Evolutionary conservation across 257 asterid genomes (phyloP).

Genomic region (Penstemon barbatus): DNA sequence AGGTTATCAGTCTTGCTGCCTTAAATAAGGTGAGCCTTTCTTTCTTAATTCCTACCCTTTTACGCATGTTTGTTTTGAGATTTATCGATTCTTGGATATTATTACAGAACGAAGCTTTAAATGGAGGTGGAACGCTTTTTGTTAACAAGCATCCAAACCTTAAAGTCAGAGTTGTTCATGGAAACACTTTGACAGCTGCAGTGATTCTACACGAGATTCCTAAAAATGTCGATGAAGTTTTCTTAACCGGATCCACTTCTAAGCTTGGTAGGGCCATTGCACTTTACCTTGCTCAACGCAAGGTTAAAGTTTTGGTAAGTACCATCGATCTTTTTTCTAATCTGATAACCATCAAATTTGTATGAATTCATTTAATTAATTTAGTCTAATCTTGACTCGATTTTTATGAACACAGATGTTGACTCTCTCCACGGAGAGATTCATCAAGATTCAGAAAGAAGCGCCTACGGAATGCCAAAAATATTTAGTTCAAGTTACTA

Average conservation of each 20-base stretch:
- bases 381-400: no score
- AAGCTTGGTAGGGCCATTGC: conserved; percentile 94
- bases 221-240: conserved; percentile 66
- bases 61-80: background rate
- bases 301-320: conserved; percentile 74
- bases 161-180: conserved; percentile 83
- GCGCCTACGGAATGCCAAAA: conserved; percentile 57
- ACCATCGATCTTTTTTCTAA: background rate
- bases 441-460: conserved; percentile 73
- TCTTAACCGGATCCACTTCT: conserved; percentile 89
- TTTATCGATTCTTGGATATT: background rate
- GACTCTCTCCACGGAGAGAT: conserved; percentile 77
- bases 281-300: conserved; percentile 65
- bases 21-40: conserved; percentile 63
- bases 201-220: conserved; percentile 77
- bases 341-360: no score
- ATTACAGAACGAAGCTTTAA: conserved; percentile 72
- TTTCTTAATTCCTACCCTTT: background rate
- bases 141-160: conserved; percentile 74
- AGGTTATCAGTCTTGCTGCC: conserved; percentile 97
- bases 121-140: conserved; percentile 87
- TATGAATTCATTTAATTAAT: no score
- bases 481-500: conserved; percentile 76
- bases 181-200: conserved; percentile 92
- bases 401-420: conserved; percentile 58